Base-by-base conservation (phyloP, 495 filamentous ascomycete genomes). In the Tuber umbilicatum region DNA sequence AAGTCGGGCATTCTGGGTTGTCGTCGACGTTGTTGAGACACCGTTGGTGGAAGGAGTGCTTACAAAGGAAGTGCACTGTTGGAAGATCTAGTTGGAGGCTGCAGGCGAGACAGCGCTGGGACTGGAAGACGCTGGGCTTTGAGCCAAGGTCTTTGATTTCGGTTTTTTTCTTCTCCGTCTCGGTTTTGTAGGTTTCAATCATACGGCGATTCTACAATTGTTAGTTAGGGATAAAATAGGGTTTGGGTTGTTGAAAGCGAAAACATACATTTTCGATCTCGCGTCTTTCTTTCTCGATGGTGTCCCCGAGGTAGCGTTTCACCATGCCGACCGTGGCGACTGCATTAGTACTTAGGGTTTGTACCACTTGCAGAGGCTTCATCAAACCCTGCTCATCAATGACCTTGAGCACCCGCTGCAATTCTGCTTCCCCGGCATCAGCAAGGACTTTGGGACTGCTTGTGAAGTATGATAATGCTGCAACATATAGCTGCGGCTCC, bases 271-370 rank as follows among this genome's bases (percentile, higher is more conserved):
- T 88, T 14, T 89, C 88, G 74, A 99, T 97, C 75, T 97, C 93
- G 70, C 90, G 89, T 38, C 91, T 87, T 85, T 99, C 95, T 50
- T 91, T 88, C 75, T 94, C 91, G 82, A 99, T 96, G 27, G 94
- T 95, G 70, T 91, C 87, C 73, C 90, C 89, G 6, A 99, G 89
- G 81, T 99, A 99, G 40, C 90, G 90, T 85, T 97, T 98, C 68
- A 99, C 90, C 86, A 97, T 92, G 43, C 96, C 95, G 92, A 98
- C 97, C 1, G 93, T 97, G 1, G 95, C 94, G 12, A 97, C 94
- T 39, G 88, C 90, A 80, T 93, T 94, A 39, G 88, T 89, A 74
- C 90, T 92, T 17, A 99, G 85, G 3, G 96, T 93, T 83, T 99
- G 95, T 23, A 99, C 95, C 21, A 99, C 95, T 83, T 99, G 94